Evolutionary conservation across 2,329 filamentous ascomycete genomes (phyloP).

Genomic region (Cercospora sp.): DNA sequence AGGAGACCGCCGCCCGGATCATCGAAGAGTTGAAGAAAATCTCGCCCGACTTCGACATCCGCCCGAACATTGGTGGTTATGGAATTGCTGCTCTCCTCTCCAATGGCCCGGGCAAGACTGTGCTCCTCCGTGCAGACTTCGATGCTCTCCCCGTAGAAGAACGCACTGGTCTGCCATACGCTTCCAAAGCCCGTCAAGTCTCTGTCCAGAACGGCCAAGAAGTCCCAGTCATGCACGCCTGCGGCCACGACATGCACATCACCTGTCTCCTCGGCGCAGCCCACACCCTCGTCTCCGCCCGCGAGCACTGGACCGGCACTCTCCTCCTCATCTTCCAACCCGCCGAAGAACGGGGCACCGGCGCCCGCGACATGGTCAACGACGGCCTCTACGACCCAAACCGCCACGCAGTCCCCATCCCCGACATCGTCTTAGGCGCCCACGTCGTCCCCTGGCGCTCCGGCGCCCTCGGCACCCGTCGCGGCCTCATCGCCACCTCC

Average conservation of each 20-base stretch:
- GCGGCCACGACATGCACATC: constrained; percentile 68
- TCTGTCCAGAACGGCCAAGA: constrained; percentile 49
- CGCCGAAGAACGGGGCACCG: constrained; percentile 63
- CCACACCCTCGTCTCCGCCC: constrained; percentile 49
- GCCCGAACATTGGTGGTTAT: constrained; percentile 57
- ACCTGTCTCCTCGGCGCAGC: constrained; percentile 58
- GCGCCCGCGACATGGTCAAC: constrained; percentile 63
- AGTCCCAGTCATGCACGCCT: constrained; percentile 66
- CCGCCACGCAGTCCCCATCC: constrained; percentile 50
- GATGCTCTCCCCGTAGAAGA: constrained; percentile 62
- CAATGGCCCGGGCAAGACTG: constrained; percentile 56
- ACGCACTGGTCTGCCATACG: constrained; percentile 56
- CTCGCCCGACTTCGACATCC: constrained; percentile 46
- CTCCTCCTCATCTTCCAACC: constrained; percentile 67
- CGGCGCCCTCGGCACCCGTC: constrained; percentile 45
- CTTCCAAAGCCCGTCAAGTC: constrained; percentile 49
- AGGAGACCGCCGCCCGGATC: constrained; percentile 52
- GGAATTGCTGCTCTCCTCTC: constrained; percentile 58
- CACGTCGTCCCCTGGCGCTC: constrained; percentile 54
- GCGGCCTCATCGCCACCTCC: constrained; percentile 44
- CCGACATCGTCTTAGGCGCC: constrained; percentile 58
- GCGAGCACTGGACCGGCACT: constrained; percentile 60
- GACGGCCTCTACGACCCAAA: constrained; percentile 55
- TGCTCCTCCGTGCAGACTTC: constrained; percentile 63
- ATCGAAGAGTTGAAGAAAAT: constrained; percentile 43